Conservation (phyloP, 139 green algal genomes). For the Tetradesmus obliquus region DNA sequence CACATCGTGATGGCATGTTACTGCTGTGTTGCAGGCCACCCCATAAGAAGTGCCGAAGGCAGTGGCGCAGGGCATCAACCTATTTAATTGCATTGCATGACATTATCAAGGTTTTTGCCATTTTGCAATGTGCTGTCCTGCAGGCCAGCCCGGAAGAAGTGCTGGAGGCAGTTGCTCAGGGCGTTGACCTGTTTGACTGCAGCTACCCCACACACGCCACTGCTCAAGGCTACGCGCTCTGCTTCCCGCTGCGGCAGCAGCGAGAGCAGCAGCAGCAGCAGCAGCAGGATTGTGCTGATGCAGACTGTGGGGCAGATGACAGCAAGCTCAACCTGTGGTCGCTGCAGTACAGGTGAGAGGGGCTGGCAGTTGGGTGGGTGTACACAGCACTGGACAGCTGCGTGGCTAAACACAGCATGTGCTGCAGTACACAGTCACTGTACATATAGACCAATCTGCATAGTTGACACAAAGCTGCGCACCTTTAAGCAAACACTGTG, state of each 20-base stretch:
- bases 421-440: no score
- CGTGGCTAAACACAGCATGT: no score
- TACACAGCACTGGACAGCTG: no score
- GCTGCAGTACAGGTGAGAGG: conserved; percentile 55
- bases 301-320: conserved; percentile 55
- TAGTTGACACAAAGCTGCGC: no score
- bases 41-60: background rate
- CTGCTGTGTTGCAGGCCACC: background rate
- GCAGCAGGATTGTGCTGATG: background rate
- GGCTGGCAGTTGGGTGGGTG: no score
- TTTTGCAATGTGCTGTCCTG: background rate
- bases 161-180: conserved; percentile 67
- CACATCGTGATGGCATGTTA: no score
- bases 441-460: no score
- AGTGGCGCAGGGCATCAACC: no score
- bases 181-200: conserved; percentile 76
- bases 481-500: no score
- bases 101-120: background rate
- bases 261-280: conserved; percentile 19
- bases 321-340: conserved; percentile 82
- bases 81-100: background rate
- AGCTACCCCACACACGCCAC: conserved; percentile 56
- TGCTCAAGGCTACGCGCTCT: conserved; percentile 68
- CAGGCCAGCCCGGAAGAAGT: conserved; percentile 63
- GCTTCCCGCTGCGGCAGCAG: conserved; percentile 61